These are phyloP conservation scores for Magnaporthales sp. DNA, from an alignment of 2,329 filamentous ascomycete genomes.

Conservation along the genomic window DNA sequence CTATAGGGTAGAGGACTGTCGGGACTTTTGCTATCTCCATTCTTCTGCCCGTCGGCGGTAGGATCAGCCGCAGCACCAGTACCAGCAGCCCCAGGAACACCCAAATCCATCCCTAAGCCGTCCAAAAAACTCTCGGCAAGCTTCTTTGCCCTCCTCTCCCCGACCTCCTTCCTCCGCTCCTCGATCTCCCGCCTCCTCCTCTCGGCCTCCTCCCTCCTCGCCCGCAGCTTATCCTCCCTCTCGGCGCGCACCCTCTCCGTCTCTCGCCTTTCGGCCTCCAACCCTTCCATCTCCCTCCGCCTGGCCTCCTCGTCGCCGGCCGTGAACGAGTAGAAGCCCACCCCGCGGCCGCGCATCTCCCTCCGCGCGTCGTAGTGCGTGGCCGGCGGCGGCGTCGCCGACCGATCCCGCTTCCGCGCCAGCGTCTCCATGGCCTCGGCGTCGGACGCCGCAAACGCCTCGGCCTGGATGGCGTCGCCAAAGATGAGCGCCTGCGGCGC, in stretches of 20 bases:
- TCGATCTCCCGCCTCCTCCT: conserved; percentile 53
- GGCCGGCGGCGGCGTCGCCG: conserved; percentile 69
- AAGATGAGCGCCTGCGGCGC: conserved; percentile 62
- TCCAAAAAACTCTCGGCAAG: conserved; percentile 26
- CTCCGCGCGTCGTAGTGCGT: conserved; percentile 77
- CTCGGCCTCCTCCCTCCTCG: conserved; percentile 55
- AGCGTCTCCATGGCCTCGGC: conserved; percentile 67
- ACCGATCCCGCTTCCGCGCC: conserved; percentile 69
- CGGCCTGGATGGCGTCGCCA: conserved; percentile 75
- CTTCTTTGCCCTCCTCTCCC: conserved; percentile 29
- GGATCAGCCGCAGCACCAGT: background rate
- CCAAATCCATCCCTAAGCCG: conserved; percentile 20
- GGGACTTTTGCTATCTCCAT: background rate
- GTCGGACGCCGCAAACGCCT: conserved; percentile 73
- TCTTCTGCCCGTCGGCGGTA: background rate
- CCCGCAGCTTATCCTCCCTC: conserved; percentile 47
- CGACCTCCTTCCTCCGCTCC: conserved; percentile 33
- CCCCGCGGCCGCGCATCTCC: conserved; percentile 81
- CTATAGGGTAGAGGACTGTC: background rate
- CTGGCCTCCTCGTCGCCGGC: conserved; percentile 63
- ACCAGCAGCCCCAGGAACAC: background rate
- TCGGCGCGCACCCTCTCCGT: conserved; percentile 56
- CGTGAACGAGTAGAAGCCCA: conserved; percentile 86
- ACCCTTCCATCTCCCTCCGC: conserved; percentile 62
- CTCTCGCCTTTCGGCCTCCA: conserved; percentile 57